Percentiles rank a stretch among this genome's conserved stretches.
These are phyloP conservation scores for Neopestalotiopsis sp. DNA, from an alignment of 2,329 filamentous ascomycete species.

Conservation along the genomic window DNA sequence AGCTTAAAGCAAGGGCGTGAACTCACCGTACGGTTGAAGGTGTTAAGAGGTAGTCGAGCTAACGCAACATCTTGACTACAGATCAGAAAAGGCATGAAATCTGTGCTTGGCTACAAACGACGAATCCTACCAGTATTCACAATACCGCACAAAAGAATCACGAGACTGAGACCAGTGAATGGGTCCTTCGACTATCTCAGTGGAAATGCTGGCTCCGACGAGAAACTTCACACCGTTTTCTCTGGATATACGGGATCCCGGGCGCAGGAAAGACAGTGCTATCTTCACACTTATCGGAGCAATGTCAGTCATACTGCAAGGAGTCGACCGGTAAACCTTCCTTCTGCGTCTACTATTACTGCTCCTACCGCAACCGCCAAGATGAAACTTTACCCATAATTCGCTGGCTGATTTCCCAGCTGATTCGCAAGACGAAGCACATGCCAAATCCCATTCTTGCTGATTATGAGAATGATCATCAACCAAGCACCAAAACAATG, in stretches of 20 bases:
- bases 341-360: conserved; percentile 34
- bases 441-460: neutral
- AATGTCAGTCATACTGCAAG: conserved; percentile 21
- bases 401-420: conserved; percentile 23
- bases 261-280: conserved; percentile 35
- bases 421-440: neutral
- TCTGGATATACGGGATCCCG: conserved; percentile 28
- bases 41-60: too few relatives aligned
- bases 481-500: neutral
- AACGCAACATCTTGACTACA: neutral
- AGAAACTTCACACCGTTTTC: neutral
- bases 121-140: neutral
- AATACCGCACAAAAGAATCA: neutral
- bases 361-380: conserved; percentile 29
- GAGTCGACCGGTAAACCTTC: conserved; percentile 17
- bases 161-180: neutral
- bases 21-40: too few relatives aligned
- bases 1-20: too few relatives aligned
- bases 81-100: neutral
- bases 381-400: conserved; percentile 35
- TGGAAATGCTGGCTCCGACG: neutral
- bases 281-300: conserved; percentile 33
- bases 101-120: neutral
- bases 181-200: neutral
- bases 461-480: neutral